Evolutionary conservation across 805 yeast genomes (phyloP).

Genomic region (Saccharomycopsis babjevae): DNA sequence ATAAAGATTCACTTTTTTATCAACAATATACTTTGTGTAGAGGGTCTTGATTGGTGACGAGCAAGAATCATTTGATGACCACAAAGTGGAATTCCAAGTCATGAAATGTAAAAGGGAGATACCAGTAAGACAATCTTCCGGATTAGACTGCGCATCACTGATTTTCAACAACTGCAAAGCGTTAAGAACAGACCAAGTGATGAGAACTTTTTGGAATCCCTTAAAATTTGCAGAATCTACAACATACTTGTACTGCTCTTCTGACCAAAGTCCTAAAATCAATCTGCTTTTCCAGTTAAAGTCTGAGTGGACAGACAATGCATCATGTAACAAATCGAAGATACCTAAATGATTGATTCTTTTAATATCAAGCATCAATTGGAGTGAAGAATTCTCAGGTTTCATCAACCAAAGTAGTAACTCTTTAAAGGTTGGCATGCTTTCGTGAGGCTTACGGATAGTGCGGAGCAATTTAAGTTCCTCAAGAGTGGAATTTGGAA

Average conservation of each 20-base stretch:
- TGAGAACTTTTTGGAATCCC: constrained; percentile 24
- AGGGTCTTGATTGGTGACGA: not conserved
- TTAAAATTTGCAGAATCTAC: constrained; percentile 18
- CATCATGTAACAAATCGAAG: constrained; percentile 21
- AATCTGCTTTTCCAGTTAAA: constrained; percentile 27
- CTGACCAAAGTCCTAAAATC: constrained; percentile 30
- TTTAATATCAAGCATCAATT: constrained; percentile 52
- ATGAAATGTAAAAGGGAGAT: constrained; percentile 21
- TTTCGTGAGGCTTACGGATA: constrained; percentile 24
- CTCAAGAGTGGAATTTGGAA: constrained; percentile 23
- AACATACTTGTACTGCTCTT: constrained; percentile 24
- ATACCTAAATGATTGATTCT: constrained; percentile 40
- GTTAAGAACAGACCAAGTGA: constrained; percentile 22
- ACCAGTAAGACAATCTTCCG: constrained; percentile 14
- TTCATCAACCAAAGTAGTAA: constrained; percentile 27
- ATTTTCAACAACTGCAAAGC: constrained; percentile 21
- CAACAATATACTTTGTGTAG: not conserved
- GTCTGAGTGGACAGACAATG: not conserved
- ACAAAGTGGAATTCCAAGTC: constrained; percentile 13
- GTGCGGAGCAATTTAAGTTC: constrained; percentile 25
- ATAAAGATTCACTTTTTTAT: constrained; percentile 23
- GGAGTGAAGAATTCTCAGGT: constrained; percentile 54
- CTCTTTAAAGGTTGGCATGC: constrained; percentile 26
- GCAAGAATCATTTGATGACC: not conserved
- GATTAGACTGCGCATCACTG: constrained; percentile 20